Evolutionary conservation across 2,329 filamentous ascomycete genomes (phyloP).

Genomic region (Aspergillus viridinutans): DNA sequence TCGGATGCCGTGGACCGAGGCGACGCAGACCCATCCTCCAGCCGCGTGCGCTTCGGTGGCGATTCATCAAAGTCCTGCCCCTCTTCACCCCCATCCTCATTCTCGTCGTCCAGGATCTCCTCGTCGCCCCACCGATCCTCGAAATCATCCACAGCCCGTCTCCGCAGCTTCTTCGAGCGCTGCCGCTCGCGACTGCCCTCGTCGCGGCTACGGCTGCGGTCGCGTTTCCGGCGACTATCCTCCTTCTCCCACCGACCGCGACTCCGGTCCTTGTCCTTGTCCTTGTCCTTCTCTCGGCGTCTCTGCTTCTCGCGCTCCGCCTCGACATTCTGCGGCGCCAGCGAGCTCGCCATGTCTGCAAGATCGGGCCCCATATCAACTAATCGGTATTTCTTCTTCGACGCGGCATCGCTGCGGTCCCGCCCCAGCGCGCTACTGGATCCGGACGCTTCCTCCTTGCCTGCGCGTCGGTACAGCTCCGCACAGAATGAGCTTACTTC

Average conservation of each 20-base stretch:
- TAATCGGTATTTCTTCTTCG: slow-evolving; percentile 50
- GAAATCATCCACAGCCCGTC: slow-evolving; percentile 53
- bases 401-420: slow-evolving; percentile 21
- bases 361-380: slow-evolving; percentile 52
- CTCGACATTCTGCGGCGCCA: slow-evolving; percentile 33
- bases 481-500: slow-evolving; percentile 47
- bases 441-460: slow-evolving; percentile 17
- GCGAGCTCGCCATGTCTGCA: slow-evolving; percentile 22
- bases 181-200: slow-evolving; percentile 38
- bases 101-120: slow-evolving; percentile 44
- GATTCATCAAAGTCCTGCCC: slow-evolving; percentile 64
- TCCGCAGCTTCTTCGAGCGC: slow-evolving; percentile 50
- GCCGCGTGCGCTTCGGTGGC: slow-evolving; percentile 65
- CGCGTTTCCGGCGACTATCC: slow-evolving; percentile 34
- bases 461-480: slow-evolving; percentile 39
- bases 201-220: slow-evolving; percentile 34
- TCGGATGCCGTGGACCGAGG: slow-evolving; percentile 30
- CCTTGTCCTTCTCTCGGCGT: slow-evolving; percentile 22
- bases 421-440: slow-evolving; percentile 6
- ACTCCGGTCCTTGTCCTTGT: slow-evolving; percentile 16
- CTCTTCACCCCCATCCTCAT: slow-evolving; percentile 46
- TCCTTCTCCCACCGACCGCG: slow-evolving; percentile 30
- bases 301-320: slow-evolving; percentile 34
- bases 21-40: slow-evolving; percentile 52
- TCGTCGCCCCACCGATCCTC: slow-evolving; percentile 82